Conservation (phyloP, 257 asterid genomes). For the Lithospermum erythrorhizon region DNA sequence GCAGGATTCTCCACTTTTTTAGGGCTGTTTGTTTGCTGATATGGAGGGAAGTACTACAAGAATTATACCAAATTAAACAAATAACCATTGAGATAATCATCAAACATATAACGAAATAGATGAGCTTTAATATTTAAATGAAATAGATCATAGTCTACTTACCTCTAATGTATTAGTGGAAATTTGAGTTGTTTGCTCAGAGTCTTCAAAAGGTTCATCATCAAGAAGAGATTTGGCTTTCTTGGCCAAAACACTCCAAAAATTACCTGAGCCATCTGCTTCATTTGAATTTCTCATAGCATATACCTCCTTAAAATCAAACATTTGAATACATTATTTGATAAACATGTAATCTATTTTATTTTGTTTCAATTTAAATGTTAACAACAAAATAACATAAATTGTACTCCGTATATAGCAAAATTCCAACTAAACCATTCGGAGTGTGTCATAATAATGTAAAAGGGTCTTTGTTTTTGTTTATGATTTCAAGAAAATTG, state of each 20-base stretch:
- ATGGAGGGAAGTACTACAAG: constrained; percentile 11
- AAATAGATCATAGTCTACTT: not conserved
- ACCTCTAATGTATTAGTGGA: constrained; percentile 20
- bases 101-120: not conserved
- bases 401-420: too few relatives aligned
- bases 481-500: too few relatives aligned
- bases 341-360: too few relatives aligned
- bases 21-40: constrained; percentile 14
- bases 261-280: constrained; percentile 32
- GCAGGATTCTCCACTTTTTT: constrained; percentile 47
- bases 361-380: too few relatives aligned
- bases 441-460: too few relatives aligned
- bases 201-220: constrained; percentile 11
- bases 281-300: constrained; percentile 44
- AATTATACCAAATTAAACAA: not conserved
- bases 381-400: too few relatives aligned
- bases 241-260: constrained; percentile 89
- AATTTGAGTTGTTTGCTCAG: constrained; percentile 1
- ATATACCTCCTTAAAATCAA: constrained; percentile 23
- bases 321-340: too few relatives aligned
- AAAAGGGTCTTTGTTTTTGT: too few relatives aligned
- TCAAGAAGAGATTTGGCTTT: constrained; percentile 59
- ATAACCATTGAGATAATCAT: too few relatives aligned
- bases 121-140: too few relatives aligned
- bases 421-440: too few relatives aligned